Base-by-base conservation (phyloP, 805 yeast genomes). In the Nakazawaea laoshanensis region DNA sequence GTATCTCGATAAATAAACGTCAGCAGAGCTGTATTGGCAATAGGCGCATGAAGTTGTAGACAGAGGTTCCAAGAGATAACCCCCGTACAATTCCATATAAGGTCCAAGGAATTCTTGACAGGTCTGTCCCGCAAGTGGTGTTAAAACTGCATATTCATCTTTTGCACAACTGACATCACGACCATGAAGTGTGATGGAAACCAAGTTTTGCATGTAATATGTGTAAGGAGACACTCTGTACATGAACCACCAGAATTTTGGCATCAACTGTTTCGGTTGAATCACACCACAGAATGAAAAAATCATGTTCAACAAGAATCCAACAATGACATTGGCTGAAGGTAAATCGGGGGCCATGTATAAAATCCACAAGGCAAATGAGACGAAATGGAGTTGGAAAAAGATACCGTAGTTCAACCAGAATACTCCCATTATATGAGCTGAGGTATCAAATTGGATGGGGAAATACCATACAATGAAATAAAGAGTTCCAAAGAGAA, bases 241-340 rank as follows among this genome's bases (percentile, higher is more conserved):
- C 87, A 84, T 80, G 52, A 79, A 84, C 29, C 70, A 74, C 94
- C 94, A 84, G 62, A 84, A 84, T 1, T 83, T 76, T 9, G 94
- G 92, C 77, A 82, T 68, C 33, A 63, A 55, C 3, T 40, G 25
- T 5, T 57, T 57, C 12, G 76, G 72, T 47, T 77, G 84, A 38
- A 77, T 60, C 36, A 79, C 78, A 59, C 88, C 86, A 52, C 82
- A 67, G 59, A 82, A 81, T 15, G 77, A 59, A 36, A 79, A 64
- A 45, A 70, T 53, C 49, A 80, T 68, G 22, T 78, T 59, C 50
- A 73, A 67, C 40, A 71, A 53, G 42, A 80, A 53, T 27, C 79
- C 66, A 33, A 67, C 57, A 29, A 79, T 53, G 34, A 76, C 75
- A 30, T 74, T 70, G 11, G 86, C 86, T 16, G 84, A 64, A 30